Conservation (phyloP, 768 basidiomycete species). For the Lactarius deliciosus region DNA sequence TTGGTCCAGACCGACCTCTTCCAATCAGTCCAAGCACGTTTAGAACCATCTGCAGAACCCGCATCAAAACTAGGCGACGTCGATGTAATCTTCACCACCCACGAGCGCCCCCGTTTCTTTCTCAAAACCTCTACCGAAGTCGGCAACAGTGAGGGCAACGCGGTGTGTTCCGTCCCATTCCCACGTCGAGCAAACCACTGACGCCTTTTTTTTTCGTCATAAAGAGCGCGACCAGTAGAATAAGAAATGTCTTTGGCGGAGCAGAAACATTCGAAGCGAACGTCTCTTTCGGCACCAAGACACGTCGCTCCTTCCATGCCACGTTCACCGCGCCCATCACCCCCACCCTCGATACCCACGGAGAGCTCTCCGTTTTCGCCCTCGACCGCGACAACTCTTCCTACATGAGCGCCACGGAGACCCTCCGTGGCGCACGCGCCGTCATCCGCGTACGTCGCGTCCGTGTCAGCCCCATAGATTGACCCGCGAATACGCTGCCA, state of each 20-base stretch:
- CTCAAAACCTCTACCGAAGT: conserved; percentile 86
- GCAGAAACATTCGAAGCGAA: conserved; percentile 87
- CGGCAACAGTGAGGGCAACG: conserved; percentile 90
- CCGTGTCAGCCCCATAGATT: conserved; percentile 23
- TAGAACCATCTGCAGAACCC: conserved; percentile 57
- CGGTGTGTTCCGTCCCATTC: conserved; percentile 54
- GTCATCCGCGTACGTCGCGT: conserved; percentile 67
- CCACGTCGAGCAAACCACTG: conserved; percentile 8
- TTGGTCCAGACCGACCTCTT: conserved; percentile 81
- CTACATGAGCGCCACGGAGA: conserved; percentile 72
- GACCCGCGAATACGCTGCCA: conserved; percentile 12
- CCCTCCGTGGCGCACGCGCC: conserved; percentile 61
- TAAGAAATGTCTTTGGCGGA: conserved; percentile 89
- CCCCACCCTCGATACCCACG: conserved; percentile 60
- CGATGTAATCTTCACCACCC: conserved; percentile 75
- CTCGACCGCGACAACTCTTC: conserved; percentile 77
- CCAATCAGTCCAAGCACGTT: conserved; percentile 55
- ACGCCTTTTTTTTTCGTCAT: conserved; percentile 22
- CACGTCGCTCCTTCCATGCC: conserved; percentile 77
- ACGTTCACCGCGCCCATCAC: conserved; percentile 62
- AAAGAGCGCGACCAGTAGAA: conserved; percentile 74
- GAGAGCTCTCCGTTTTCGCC: conserved; percentile 69
- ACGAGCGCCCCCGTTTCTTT: conserved; percentile 74
- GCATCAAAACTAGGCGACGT: conserved; percentile 61
- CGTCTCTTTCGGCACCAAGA: conserved; percentile 82